Percentiles rank a stretch among this genome's conserved stretches.
These are phyloP conservation scores for Lotmaria passim DNA, from an alignment of 208 protist genomes.

Conservation along the genomic window DNA sequence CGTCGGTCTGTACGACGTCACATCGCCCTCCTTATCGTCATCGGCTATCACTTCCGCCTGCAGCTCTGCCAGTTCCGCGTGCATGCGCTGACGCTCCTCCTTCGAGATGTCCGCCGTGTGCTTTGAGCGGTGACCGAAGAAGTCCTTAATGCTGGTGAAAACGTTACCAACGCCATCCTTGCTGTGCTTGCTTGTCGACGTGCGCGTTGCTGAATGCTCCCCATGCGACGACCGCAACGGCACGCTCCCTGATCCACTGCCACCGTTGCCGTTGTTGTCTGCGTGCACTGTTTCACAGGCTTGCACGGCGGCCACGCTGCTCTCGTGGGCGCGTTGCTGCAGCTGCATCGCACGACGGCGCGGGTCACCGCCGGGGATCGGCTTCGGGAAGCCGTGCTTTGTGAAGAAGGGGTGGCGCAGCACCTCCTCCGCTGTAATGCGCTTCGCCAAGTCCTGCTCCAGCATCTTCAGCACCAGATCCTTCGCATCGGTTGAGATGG, in stretches of 20 bases:
- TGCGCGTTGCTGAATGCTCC: neutral
- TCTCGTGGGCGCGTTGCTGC: conserved; percentile 33
- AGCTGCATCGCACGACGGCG: conserved; percentile 27
- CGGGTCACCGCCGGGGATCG: conserved; percentile 39
- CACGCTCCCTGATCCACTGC: neutral
- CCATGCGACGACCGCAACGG: neutral
- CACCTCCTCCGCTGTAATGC: conserved; percentile 73
- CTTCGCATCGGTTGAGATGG: conserved; percentile 79
- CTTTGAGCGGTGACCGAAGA: conserved; percentile 36
- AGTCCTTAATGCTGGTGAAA: conserved; percentile 34
- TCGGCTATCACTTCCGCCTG: conserved; percentile 60
- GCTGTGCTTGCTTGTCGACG: conserved; percentile 19
- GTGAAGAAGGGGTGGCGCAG: conserved; percentile 87
- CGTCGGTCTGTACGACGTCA: conserved; percentile 61
- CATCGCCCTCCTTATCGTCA: conserved; percentile 74
- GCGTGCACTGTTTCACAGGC: conserved; percentile 4
- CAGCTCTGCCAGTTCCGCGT: conserved; percentile 64
- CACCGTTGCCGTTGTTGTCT: conserved; percentile 14
- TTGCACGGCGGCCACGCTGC: conserved; percentile 6
- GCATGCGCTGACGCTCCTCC: conserved; percentile 57
- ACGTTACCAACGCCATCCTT: conserved; percentile 29
- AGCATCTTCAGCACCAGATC: conserved; percentile 83
- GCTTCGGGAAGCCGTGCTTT: conserved; percentile 47
- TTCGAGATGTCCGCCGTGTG: conserved; percentile 31
- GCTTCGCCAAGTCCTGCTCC: conserved; percentile 64